These are phyloP conservation scores for Coprinellus micaceus DNA, from an alignment of 768 basidiomycete species.

Conservation along the genomic window DNA sequence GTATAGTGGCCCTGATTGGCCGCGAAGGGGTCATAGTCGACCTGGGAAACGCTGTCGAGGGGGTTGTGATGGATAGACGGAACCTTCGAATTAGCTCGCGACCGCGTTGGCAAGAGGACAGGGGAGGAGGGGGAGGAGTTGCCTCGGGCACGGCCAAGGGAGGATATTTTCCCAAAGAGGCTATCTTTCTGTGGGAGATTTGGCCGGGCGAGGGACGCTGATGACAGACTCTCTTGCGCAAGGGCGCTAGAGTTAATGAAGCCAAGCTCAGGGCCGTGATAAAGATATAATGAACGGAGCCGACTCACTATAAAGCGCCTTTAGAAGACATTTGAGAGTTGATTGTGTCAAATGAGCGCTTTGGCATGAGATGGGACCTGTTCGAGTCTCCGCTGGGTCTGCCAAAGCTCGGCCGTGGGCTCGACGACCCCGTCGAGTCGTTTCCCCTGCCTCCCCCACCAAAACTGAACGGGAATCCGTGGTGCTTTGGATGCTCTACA, in stretches of 20 bases:
- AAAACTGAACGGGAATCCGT: slow-evolving; percentile 18
- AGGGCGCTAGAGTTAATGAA: slow-evolving; percentile 40
- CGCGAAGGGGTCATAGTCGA: slow-evolving; percentile 5
- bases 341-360: slow-evolving; percentile 58
- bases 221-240: slow-evolving; percentile 59
- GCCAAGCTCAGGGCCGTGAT: slow-evolving; percentile 4
- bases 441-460: slow-evolving; percentile 30
- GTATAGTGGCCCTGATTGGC: slow-evolving; percentile 10
- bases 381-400: slow-evolving; percentile 66
- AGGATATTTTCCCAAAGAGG: slow-evolving; percentile 41
- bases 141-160: slow-evolving; percentile 34
- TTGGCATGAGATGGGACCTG: slow-evolving; percentile 47
- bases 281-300: slow-evolving; percentile 2
- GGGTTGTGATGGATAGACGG: slow-evolving; percentile 13
- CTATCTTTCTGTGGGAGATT: slow-evolving; percentile 29
- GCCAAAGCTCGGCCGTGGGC: slow-evolving; percentile 36
- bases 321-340: slow-evolving; percentile 47
- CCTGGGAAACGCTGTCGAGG: slow-evolving; percentile 10
- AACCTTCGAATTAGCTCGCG: slow-evolving; percentile 18
- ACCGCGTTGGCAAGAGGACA: slow-evolving; percentile 24
- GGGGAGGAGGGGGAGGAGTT: slow-evolving; percentile 28
- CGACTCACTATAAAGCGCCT: slow-evolving; percentile 58
- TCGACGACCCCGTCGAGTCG: slow-evolving; percentile 43
- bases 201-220: slow-evolving; percentile 44
- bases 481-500: slow-evolving; percentile 31